Evolutionary conservation across 2,329 filamentous ascomycete genomes (phyloP).

Genomic region (Trichocomaceae sp.): DNA sequence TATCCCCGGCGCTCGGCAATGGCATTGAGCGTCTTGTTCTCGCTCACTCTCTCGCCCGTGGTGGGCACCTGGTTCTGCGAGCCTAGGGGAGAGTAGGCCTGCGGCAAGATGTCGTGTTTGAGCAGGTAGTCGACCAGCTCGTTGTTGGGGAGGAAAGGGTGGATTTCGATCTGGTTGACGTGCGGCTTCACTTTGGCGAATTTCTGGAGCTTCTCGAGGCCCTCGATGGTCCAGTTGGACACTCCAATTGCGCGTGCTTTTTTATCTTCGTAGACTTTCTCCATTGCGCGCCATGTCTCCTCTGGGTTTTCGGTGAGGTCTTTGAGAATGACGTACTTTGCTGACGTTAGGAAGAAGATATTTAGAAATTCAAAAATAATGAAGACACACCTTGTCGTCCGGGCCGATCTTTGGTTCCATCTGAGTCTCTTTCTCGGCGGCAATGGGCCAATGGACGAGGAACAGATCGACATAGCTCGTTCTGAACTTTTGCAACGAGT

Average conservation of each 20-base stretch:
- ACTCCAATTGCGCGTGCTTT: constrained; percentile 66
- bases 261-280: constrained; percentile 53
- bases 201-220: constrained; percentile 42
- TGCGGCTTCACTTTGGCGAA: constrained; percentile 38
- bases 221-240: constrained; percentile 61
- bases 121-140: constrained; percentile 39
- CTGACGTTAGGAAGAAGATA: too few relatives aligned
- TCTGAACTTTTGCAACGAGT: constrained; percentile 58
- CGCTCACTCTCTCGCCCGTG: constrained; percentile 60
- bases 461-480: constrained; percentile 69
- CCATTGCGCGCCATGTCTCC: constrained; percentile 61
- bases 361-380: not conserved
- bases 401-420: constrained; percentile 44
- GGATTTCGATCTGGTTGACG: constrained; percentile 42
- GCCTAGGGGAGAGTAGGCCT: constrained; percentile 45
- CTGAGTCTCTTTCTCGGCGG: constrained; percentile 45
- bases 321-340: constrained; percentile 54
- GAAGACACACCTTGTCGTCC: constrained; percentile 43
- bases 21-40: constrained; percentile 53
- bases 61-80: constrained; percentile 63
- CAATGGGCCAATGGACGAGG: constrained; percentile 48
- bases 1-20: constrained; percentile 53
- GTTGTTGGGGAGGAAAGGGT: constrained; percentile 44
- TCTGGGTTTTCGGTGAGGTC: constrained; percentile 59
- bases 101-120: constrained; percentile 34